Evolutionary conservation across 805 yeast genomes (phyloP), one percentile per base, ranked within the genome.

Genomic region (Ogataea corticis): DNA sequence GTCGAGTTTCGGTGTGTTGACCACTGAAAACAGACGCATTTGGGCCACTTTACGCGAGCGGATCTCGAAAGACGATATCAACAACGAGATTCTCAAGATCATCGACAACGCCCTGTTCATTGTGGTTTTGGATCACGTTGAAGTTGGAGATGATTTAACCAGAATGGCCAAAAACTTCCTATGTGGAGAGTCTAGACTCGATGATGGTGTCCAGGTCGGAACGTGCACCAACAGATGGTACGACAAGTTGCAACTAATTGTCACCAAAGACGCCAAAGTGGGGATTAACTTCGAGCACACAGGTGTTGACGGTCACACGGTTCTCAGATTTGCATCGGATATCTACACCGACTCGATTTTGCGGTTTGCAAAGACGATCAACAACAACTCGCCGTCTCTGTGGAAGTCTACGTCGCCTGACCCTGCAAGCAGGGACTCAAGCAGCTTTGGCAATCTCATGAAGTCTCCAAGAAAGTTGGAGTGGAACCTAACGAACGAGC

Each of bases 281-380:
- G 97, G 97, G 23, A 83, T 90, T 54, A 90, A 91, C 65, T 90
- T 90, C 62, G 97, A 90, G 60, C 94, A 90, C 61, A 86, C 97
- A 0, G 96, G 96, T 55, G 95, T 90, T 21, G 97, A 90, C 67
- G 97, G 97, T 45, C 97, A 90, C 65, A 90, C 97, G 0, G 96
- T 90, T 4, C 70, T 90, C 54, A 70, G 97, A 52, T 85, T 86
- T 70, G 96, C 89, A 12, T 81, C 89, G 32, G 97, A 90, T 65
- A 86, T 90, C 44, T 90, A 90, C 63, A 90, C 97, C 0, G 97
- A 90, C 63, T 85, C 96, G 1, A 88, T 90, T 42, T 70, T 90
- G 50, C 77, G 91, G 39, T 90, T 89, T 73, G 97, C 97, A 9
- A 82, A 79, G 57, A 76, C 86, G 12, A 89, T 90, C 57, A 88